A percentile compares a stretch with the other conserved stretches of the same genome.
phyloP scores from a whole-genome alignment of 2,329 filamentous ascomycete species.

The Arachnomyces sp. region DNA sequence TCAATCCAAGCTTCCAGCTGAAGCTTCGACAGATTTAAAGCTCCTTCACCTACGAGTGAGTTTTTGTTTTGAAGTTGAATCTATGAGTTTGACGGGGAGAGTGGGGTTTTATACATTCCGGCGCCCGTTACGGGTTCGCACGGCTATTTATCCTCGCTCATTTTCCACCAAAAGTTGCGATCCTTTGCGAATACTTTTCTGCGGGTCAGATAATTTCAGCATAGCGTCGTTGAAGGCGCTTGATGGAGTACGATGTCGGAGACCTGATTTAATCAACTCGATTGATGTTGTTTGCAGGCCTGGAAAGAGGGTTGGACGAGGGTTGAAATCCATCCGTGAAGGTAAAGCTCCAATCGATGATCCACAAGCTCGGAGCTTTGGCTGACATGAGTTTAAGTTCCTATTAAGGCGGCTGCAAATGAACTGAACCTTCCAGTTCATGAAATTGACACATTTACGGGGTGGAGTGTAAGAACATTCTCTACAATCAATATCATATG shows the following conservation, averaged over 20 bases:
- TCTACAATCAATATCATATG: constrained; percentile 3
- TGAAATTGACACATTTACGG: constrained; percentile 70
- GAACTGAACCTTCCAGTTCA: constrained; percentile 60
- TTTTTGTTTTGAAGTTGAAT: too few species aligned
- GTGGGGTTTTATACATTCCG: constrained; percentile 17
- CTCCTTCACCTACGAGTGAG: too few species aligned
- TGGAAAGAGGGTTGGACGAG: constrained; percentile 68
- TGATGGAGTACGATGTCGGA: constrained; percentile 47
- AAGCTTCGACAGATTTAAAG: too few species aligned
- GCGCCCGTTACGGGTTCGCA: constrained; percentile 10
- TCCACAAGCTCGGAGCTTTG: constrained; percentile 8
- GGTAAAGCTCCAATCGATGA: constrained; percentile 40
- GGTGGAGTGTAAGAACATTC: constrained; percentile 57
- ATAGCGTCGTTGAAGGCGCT: constrained; percentile 66
- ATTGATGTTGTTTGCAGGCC: constrained; percentile 81
- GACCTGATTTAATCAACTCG: constrained; percentile 54
- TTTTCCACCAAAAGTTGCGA: constrained; percentile 29
- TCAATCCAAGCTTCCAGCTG: too few species aligned
- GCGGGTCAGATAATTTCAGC: constrained; percentile 88
- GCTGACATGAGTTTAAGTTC: constrained; percentile 46
- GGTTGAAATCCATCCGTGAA: constrained; percentile 58
- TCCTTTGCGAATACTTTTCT: constrained; percentile 80
- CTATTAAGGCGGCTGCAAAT: constrained; percentile 59
- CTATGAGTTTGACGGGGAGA: too few species aligned
- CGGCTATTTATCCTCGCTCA: constrained; percentile 12